Percentiles rank a stretch among this genome's conserved stretches.
phyloP scores from a whole-genome alignment of 2,329 filamentous ascomycete species.

The Neophaeococcomyces mojaviensis region DNA sequence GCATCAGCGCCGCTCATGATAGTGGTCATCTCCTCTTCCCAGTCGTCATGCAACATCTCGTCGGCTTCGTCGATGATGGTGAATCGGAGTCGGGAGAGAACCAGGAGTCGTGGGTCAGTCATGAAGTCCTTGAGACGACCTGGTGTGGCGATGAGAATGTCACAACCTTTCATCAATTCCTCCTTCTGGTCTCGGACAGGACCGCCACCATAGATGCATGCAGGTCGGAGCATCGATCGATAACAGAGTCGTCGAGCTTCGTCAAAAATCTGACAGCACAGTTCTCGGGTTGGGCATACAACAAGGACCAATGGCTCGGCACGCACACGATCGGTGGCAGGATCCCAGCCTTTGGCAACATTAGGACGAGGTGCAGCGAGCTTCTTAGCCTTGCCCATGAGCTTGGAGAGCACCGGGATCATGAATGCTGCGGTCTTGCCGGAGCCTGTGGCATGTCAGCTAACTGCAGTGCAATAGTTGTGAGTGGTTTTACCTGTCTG shows the following conservation, averaged over 20 bases:
- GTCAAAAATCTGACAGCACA: constrained; percentile 91
- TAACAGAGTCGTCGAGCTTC: constrained; percentile 91
- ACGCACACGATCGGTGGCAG: constrained; percentile 47
- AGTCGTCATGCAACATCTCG: constrained; percentile 75
- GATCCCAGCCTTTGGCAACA: constrained; percentile 44
- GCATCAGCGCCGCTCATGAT: constrained; percentile 72
- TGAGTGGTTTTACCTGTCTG: constrained; percentile 66
- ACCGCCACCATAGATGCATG: constrained; percentile 79
- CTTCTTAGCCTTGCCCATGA: constrained; percentile 95
- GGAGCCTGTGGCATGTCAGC: constrained; percentile 56
- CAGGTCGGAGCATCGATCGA: constrained; percentile 86
- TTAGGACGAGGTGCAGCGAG: constrained; percentile 71
- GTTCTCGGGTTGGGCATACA: constrained; percentile 77
- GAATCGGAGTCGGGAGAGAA: constrained; percentile 68
- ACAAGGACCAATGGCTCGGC: constrained; percentile 86
- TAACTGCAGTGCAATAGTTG: neutral
- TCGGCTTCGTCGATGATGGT: constrained; percentile 90
- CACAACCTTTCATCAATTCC: constrained; percentile 75
- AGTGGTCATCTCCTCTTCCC: constrained; percentile 65
- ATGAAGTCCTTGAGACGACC: constrained; percentile 84
- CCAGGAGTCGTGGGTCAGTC: constrained; percentile 55
- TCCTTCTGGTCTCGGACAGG: constrained; percentile 61
- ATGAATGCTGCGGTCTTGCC: constrained; percentile 94
- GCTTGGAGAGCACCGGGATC: constrained; percentile 75
- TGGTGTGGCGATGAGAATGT: constrained; percentile 79